Conservation (phyloP, 2,329 filamentous ascomycete genomes). For the Pestalotiopsis sp. region DNA sequence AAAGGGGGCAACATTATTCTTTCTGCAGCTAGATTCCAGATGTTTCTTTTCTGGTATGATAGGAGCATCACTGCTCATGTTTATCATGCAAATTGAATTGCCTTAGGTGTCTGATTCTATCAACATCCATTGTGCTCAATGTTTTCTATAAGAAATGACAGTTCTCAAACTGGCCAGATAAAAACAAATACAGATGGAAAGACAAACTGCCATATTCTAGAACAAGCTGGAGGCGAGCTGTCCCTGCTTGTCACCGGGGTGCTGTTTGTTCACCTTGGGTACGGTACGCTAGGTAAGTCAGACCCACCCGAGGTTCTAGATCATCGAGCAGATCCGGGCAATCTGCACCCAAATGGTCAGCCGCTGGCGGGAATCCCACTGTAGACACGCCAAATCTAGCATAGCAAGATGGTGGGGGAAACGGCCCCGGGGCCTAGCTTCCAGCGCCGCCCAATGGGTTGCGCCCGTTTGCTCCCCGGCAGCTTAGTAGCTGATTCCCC, state of each 20-base stretch:
- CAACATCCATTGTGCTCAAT: no score
- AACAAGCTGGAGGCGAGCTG: neutral
- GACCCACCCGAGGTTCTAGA: slow-evolving; percentile 7
- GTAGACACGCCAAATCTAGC: neutral
- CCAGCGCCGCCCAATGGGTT: neutral
- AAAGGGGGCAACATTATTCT: neutral
- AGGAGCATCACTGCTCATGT: no score
- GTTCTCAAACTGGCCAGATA: no score
- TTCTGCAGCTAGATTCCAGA: neutral
- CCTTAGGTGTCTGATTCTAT: no score
- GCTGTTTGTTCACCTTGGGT: neutral
- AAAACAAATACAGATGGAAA: neutral
- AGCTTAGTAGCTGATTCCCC: neutral
- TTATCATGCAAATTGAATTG: no score
- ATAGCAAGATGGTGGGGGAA: neutral
- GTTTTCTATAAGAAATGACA: no score
- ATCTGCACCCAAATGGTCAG: slow-evolving; percentile 10
- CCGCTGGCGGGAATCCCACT: slow-evolving; percentile 9
- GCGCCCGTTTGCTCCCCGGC: neutral
- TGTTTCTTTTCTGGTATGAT: neutral
- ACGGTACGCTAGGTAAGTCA: neutral
- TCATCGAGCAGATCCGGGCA: slow-evolving; percentile 5
- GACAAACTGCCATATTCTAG: neutral
- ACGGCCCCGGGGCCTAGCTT: neutral
- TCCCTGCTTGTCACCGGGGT: neutral